Base-by-base conservation (phyloP, 495 filamentous ascomycete genomes). In the Cudoniella acicularis region DNA sequence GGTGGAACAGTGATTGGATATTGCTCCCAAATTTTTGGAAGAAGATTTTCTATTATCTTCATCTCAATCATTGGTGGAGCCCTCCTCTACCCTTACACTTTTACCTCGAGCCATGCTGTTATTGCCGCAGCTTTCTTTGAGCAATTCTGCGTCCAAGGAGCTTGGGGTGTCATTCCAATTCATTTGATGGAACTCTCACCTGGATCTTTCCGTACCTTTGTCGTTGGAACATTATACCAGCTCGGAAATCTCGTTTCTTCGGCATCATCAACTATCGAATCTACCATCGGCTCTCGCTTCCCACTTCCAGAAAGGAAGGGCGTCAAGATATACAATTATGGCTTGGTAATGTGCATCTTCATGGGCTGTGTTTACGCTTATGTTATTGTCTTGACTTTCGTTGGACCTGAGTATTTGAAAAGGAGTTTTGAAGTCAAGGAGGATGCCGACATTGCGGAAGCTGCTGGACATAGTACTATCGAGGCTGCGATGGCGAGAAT, bases 361-460 rank as follows among this genome's bases (percentile, higher is more conserved):
- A 90, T 96, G 89, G 92, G 83, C 2, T 92, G 89, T 63, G 92
- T 96, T n/a, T 96, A 85, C 70, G 86, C 71, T 4, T 96, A 95
- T 67, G 79, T 86, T 8, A 90, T 96, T 60, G 0, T 94, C 0
- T 61, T 95, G 20, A 88, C 88, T 0, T 65, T 95, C 16, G 58
- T 90, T 1, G 92, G 92, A 0, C 92, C 92, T 0, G 92, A 96
- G 75, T 80, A 83, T 42, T 62, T 91, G 52, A 80, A 80, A 13
- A 72, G 80, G 3, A 67, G 79, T n/a, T 86, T 90, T 68, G 84
- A 66, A 21, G 60, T 61, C 6, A 10, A 72, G 49, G 71, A 83
- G 57, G 86, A 89, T 67, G 56, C 68, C 1, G 86, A 89, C 73
- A 64, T 88, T 66, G 69, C 69, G n/a, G 82, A 76, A 56, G 80